Base-by-base conservation (phyloP, 1,284 basidiomycete genomes). In the Sporisorium reilianum region DNA sequence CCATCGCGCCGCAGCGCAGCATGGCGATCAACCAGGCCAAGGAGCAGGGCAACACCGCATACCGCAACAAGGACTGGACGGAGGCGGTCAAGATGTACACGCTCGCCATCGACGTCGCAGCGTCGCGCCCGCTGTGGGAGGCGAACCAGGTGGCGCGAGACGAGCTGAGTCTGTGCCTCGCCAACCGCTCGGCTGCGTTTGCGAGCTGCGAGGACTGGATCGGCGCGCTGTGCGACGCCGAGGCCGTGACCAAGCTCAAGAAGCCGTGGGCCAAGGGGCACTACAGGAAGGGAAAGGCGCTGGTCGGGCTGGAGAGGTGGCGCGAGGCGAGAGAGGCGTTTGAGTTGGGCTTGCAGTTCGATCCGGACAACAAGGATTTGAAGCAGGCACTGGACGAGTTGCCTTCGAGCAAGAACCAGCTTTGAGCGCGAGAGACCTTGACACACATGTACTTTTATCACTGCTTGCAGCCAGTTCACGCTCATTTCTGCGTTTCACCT, bases 191-290 rank as follows among this genome's bases (percentile, higher is more conserved):
- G 7, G 94, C 95, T 0, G 92, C 95, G 1, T 92, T 91, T 85
- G 89, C 90, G 54, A 92, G 92, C 67, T 87, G 89, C 1, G 90
- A 90, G 8, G 93, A 95, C 74, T 90, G 89, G 85, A 88, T 94
- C 59, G 90, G 90, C 50, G 93, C 95, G 2, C 87, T 97, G 8
- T 91, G 91, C 23, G 96, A 99, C 82, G 95, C 95, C 0, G 94
- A 98, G 69, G 90, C 91, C 1, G 94, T 97, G 76, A 91, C 96
- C 46, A 86, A 90, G 73, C 86, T 97, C 59, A 93, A 93, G 84
- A 88, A 91, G 63, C 90, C 90, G 28, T 99, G 96, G 96, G 90
- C 91, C 78, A 98, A 98, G 85, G 96, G 95, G 0, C 94, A 98
- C 85, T 97, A 96, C 88, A 88, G 96, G 73, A 96, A 91, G 78